Conservation (phyloP, 768 basidiomycete species). For the Kwoniella mangroviensis region DNA sequence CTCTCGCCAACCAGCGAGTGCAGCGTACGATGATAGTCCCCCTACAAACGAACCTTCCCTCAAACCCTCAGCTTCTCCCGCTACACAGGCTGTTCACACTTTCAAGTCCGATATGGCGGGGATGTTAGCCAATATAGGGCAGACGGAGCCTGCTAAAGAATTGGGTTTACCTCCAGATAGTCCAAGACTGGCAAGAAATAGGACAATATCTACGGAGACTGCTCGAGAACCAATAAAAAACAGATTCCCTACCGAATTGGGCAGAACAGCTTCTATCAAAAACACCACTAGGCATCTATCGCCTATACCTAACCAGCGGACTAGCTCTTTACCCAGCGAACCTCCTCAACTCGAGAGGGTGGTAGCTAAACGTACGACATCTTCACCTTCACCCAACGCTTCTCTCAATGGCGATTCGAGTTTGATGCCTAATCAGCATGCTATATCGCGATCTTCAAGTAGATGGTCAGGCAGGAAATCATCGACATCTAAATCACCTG, state of each 20-base stretch:
- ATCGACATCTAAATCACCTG: neutral
- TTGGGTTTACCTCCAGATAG: conserved; percentile 51
- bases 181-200: conserved; percentile 5
- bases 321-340: conserved; percentile 22
- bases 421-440: conserved; percentile 6
- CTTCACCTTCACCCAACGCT: conserved; percentile 26
- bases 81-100: conserved; percentile 15
- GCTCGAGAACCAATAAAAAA: conserved; percentile 11
- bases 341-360: conserved; percentile 7
- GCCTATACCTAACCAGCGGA: conserved; percentile 28
- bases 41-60: neutral
- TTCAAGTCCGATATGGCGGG: conserved; percentile 50
- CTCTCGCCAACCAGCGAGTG: conserved; percentile 32
- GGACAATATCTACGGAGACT: conserved; percentile 15
- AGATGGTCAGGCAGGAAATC: conserved; percentile 16
- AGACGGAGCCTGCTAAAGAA: conserved; percentile 44
- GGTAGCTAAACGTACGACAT: conserved; percentile 23
- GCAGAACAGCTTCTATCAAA: conserved; percentile 9
- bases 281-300: conserved; percentile 12
- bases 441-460: conserved; percentile 14
- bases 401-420: conserved; percentile 8
- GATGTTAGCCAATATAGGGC: conserved; percentile 49
- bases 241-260: conserved; percentile 26
- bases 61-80: conserved; percentile 14
- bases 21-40: conserved; percentile 26